A percentile compares a stretch with the other conserved stretches of the same genome.
These are phyloP conservation scores for Mycosphaerella arachidis DNA, from an alignment of 2,329 filamentous ascomycete genomes.

Conservation along the genomic window DNA sequence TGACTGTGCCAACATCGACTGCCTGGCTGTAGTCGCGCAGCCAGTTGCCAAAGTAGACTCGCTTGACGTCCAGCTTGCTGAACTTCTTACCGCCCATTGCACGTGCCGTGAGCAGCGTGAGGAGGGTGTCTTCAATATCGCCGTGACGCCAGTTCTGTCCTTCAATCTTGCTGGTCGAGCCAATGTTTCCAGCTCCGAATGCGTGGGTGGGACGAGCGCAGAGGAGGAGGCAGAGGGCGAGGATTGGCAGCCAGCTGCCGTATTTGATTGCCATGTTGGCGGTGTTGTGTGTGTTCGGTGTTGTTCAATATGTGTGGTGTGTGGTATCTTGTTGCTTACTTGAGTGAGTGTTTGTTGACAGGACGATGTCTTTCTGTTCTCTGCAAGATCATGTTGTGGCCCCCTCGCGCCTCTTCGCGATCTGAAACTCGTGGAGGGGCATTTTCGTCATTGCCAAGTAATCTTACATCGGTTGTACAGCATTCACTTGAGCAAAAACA, in stretches of 20 bases:
- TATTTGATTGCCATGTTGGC: slow-evolving; percentile 20
- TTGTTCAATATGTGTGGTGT: background rate
- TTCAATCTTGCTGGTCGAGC: slow-evolving; percentile 66
- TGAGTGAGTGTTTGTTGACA: background rate
- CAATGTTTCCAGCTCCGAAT: slow-evolving; percentile 63
- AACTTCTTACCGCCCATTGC: slow-evolving; percentile 73
- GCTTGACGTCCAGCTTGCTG: slow-evolving; percentile 62
- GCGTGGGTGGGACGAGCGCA: slow-evolving; percentile 26
- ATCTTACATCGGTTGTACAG: too few relatives aligned
- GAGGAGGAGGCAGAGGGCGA: slow-evolving; percentile 22
- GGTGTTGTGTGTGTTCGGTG: background rate
- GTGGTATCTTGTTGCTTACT: background rate
- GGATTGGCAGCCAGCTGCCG: slow-evolving; percentile 21
- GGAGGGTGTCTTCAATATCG: slow-evolving; percentile 53
- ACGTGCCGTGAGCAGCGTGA: slow-evolving; percentile 51
- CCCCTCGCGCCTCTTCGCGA: too few relatives aligned
- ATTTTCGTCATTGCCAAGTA: too few relatives aligned
- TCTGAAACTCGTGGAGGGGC: too few relatives aligned
- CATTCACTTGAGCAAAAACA: too few relatives aligned
- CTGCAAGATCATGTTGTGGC: too few relatives aligned
- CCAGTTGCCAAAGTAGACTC: slow-evolving; percentile 42
- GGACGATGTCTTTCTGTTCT: too few relatives aligned
- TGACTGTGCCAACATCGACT: slow-evolving; percentile 52
- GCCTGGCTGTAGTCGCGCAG: slow-evolving; percentile 51
- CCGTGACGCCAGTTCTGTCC: slow-evolving; percentile 51